Evolutionary conservation across 192 early-diverging fungal genomes (phyloP).

Genomic region (Umbelopsis sp.): DNA sequence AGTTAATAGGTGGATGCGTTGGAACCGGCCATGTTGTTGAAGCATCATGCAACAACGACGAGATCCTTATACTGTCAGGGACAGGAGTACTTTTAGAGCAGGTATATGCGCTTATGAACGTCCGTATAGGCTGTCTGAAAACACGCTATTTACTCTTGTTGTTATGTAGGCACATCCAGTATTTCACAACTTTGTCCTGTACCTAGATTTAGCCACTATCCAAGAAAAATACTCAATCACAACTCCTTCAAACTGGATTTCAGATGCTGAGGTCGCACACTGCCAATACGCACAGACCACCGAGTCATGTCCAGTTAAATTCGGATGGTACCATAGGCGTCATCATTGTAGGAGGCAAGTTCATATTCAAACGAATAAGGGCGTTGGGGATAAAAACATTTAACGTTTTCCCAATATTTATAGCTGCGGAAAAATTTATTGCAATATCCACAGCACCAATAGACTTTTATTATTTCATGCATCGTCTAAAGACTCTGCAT

Average conservation of each 20-base stretch:
- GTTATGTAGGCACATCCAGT: constrained; percentile 11
- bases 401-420: background rate
- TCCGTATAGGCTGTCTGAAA: too few relatives aligned
- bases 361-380: background rate
- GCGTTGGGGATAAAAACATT: background rate
- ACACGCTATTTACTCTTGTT: constrained; percentile 9
- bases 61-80: constrained; percentile 28
- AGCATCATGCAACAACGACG: constrained; percentile 7
- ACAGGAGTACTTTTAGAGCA: constrained; percentile 18
- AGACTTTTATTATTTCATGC: constrained; percentile 24
- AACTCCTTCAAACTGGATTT: constrained; percentile 27
- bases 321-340: constrained; percentile 30
- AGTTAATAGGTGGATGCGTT: constrained; percentile 32
- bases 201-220: constrained; percentile 22
- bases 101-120: background rate
- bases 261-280: constrained; percentile 26
- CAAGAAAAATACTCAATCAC: constrained; percentile 19
- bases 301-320: constrained; percentile 22
- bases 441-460: constrained; percentile 30
- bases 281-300: constrained; percentile 29
- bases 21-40: constrained; percentile 37
- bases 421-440: constrained; percentile 33
- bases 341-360: constrained; percentile 42
- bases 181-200: constrained; percentile 28
- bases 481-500: background rate